A percentile compares a stretch with the other conserved stretches of the same genome.
These are phyloP conservation scores for Graphium sp. DNA, from an alignment of 2,329 filamentous ascomycete species.

Conservation along the genomic window DNA sequence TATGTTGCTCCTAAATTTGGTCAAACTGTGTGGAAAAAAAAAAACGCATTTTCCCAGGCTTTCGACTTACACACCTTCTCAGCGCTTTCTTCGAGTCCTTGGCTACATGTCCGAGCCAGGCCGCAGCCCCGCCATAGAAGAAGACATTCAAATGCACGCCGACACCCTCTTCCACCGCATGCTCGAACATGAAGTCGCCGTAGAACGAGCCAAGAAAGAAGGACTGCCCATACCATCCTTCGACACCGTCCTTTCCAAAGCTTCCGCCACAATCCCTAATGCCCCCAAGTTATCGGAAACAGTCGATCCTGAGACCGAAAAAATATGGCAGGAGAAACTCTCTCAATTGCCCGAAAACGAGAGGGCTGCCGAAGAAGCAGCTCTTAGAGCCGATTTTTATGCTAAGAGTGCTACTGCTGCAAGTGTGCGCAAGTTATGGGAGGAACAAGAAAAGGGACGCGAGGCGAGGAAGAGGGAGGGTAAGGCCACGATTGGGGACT, in stretches of 20 bases:
- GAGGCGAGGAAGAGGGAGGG: conserved; percentile 39
- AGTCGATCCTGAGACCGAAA: conserved; percentile 17
- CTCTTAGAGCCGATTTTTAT: conserved; percentile 44
- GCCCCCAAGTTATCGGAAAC: conserved; percentile 8
- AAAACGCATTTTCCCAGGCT: not conserved
- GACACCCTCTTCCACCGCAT: conserved; percentile 81
- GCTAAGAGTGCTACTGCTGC: conserved; percentile 42
- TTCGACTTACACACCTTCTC: not conserved
- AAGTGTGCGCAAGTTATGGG: conserved; percentile 35
- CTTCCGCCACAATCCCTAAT: conserved; percentile 3
- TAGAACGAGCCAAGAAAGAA: conserved; percentile 51
- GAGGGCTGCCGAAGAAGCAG: conserved; percentile 43
- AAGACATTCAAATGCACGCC: conserved; percentile 89
- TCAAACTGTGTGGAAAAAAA: not conserved
- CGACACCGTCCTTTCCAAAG: conserved; percentile 12
- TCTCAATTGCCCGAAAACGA: conserved; percentile 41
- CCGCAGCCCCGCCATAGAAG: conserved; percentile 51
- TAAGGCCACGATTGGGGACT: conserved; percentile 25
- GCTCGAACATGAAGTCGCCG: conserved; percentile 60
- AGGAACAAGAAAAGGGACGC: conserved; percentile 35
- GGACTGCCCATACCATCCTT: conserved; percentile 42
- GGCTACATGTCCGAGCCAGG: conserved; percentile 63
- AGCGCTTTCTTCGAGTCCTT: conserved; percentile 79
- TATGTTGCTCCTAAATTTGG: conserved; percentile 20
- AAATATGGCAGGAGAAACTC: conserved; percentile 34